Evolutionary conservation across 768 basidiomycete species (phyloP).

Genomic region (Trametes meyenii): DNA sequence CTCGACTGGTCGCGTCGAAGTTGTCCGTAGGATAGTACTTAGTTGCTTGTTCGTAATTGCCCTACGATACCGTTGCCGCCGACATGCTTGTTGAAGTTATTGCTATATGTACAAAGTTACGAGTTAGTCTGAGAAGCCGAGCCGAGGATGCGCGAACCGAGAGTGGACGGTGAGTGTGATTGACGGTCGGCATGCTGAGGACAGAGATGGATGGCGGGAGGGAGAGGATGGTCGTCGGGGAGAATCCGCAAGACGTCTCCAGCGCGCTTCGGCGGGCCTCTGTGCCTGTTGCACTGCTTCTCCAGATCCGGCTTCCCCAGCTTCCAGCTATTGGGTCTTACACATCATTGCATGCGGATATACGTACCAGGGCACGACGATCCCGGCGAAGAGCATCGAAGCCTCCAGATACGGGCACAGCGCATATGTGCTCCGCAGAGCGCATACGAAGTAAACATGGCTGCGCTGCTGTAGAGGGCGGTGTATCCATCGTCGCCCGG

Average conservation of each 20-base stretch:
- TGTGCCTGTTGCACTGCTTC: not conserved
- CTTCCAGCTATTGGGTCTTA: not conserved
- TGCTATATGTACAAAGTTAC: too few species aligned
- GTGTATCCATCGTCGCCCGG: not conserved
- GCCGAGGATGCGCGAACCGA: too few species aligned
- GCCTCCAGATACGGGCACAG: not conserved
- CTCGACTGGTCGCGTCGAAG: not conserved
- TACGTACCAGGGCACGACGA: not conserved
- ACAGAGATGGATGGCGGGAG: not conserved
- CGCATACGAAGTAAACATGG: not conserved
- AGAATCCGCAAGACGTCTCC: constrained; percentile 6
- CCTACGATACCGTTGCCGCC: not conserved
- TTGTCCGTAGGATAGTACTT: constrained; percentile 11
- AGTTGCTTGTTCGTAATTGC: constrained; percentile 11
- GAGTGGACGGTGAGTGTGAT: not conserved
- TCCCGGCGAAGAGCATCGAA: not conserved
- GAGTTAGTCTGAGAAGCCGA: not conserved
- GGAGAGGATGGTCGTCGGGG: constrained; percentile 11
- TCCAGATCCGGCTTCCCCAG: not conserved
- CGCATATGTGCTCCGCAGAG: not conserved
- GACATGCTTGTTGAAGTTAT: too few species aligned
- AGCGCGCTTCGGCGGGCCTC: not conserved
- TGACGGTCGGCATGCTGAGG: not conserved
- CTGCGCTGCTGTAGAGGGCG: not conserved
- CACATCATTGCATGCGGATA: too few species aligned